phyloP scores from a whole-genome alignment of 257 asterid species.

The Salvia rosmarinus region DNA sequence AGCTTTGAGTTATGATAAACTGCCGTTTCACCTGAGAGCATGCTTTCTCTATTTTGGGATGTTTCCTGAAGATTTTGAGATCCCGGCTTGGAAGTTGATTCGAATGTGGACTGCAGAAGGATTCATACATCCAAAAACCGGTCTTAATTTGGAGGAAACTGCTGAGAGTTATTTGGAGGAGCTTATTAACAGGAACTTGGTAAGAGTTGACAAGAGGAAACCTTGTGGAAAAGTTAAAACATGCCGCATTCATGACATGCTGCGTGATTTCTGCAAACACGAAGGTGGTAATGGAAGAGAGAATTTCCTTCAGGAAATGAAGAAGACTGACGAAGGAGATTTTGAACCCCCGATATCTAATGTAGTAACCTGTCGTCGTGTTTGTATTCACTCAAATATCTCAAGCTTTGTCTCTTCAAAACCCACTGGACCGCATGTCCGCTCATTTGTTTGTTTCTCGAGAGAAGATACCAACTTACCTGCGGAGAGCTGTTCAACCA shows the following conservation, averaged over 20 bases:
- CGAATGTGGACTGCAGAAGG: neutral
- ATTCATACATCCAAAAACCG: neutral
- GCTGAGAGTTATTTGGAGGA: neutral
- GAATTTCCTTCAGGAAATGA: neutral
- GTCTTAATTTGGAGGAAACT: neutral
- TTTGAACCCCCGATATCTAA: neutral
- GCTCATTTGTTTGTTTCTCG: neutral
- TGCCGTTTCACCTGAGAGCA: neutral
- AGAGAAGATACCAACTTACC: neutral
- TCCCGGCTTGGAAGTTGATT: neutral
- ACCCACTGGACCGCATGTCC: neutral
- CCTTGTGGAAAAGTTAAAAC: neutral
- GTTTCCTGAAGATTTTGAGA: neutral
- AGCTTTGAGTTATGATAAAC: conserved; percentile 27
- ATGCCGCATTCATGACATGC: neutral
- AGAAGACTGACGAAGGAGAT: neutral
- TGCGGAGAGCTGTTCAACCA: neutral
- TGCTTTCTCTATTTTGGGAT: conserved; percentile 16
- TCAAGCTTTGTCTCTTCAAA: neutral
- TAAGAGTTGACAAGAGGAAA: neutral
- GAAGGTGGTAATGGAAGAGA: neutral
- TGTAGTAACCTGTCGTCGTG: neutral
- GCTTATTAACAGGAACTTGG: neutral
- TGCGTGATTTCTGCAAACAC: neutral
- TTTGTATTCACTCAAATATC: neutral